Base-by-base conservation (phyloP, 495 filamentous ascomycete species). In the Delitschia confertaspora region DNA sequence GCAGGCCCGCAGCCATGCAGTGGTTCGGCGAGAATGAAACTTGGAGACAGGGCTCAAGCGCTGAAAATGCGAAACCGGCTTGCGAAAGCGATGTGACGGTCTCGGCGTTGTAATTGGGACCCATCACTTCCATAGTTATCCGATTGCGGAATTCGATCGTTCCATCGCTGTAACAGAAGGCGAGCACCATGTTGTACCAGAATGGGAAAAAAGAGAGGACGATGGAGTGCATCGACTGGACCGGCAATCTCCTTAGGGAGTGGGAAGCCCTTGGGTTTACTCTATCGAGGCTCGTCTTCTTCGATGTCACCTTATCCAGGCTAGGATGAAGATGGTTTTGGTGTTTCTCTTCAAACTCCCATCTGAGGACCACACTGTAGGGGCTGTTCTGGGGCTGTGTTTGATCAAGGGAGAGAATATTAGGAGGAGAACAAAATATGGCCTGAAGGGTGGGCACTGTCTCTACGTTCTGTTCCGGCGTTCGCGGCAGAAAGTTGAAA, bases 61-160 rank as follows among this genome's bases (percentile, higher is more conserved):
- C 60, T 10, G 69, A 59, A 55, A 78, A 86, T n/a, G 71, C 70
- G 52, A 88, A 86, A 0, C 83, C 84, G 29, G 79, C 74, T 59
- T 89, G 83, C 10, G 75, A 66, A 6, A 85, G 64, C 51, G 75
- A 80, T 27, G 69, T 79, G 32, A 91, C 78, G 17, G 67, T 74
- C 33, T 75, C 73, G 8, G 72, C 45, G 55, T 80, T 77, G n/a
- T 69, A 67, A 41, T 82, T 68, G 8, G 72, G 69, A 45, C 69
- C 77, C 1, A 88, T 68, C 26, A 75, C 63, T 1, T 69, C 62
- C 77, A 91, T 77, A 3, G 76, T 82, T 39, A 69, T 65, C 8
- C 83, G 73, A 45, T 91, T 79, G 34, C 85, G 78, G 58, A 88
- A 85, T 37, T 86, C 73, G 20, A 88, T 67, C 0, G 79, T 80